A percentile compares a stretch with the other conserved stretches of the same genome.
These are phyloP conservation scores for Penicillium corylophilum DNA, from an alignment of 2,329 filamentous ascomycete genomes.

Conservation along the genomic window DNA sequence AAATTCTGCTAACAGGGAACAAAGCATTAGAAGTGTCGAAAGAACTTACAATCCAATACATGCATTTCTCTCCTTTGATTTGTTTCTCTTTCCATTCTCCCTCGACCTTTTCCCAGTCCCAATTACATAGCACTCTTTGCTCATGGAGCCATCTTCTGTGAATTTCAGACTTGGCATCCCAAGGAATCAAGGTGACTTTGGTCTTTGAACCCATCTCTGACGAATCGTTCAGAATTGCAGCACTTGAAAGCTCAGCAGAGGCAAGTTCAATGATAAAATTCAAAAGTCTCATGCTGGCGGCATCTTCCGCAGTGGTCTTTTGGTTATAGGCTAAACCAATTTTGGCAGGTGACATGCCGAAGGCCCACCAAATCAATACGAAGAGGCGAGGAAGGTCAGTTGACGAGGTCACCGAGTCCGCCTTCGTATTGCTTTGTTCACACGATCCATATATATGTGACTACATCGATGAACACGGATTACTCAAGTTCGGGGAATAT, in stretches of 20 bases:
- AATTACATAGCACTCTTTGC: slow-evolving; percentile 8
- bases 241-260: not conserved
- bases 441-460: too few relatives aligned
- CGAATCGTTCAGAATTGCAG: not conserved
- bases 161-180: slow-evolving; percentile 15
- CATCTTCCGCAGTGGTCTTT: not conserved
- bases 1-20: not conserved
- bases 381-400: not conserved
- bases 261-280: not conserved
- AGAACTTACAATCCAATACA: slow-evolving; percentile 16
- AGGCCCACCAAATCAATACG: not conserved
- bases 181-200: slow-evolving; percentile 16
- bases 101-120: slow-evolving; percentile 11
- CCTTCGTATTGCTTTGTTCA: too few relatives aligned
- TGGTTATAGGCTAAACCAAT: not conserved
- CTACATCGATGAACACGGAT: too few relatives aligned
- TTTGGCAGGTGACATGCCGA: not conserved
- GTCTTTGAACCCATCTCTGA: slow-evolving; percentile 3
- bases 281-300: not conserved
- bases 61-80: slow-evolving; percentile 10
- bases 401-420: too few relatives aligned
- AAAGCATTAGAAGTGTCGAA: not conserved
- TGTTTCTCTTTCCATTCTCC: slow-evolving; percentile 9
- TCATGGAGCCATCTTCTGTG: slow-evolving; percentile 6
- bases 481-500: too few relatives aligned